phyloP scores from a whole-genome alignment of 805 yeast species.

The Candida vartiovaarae region DNA sequence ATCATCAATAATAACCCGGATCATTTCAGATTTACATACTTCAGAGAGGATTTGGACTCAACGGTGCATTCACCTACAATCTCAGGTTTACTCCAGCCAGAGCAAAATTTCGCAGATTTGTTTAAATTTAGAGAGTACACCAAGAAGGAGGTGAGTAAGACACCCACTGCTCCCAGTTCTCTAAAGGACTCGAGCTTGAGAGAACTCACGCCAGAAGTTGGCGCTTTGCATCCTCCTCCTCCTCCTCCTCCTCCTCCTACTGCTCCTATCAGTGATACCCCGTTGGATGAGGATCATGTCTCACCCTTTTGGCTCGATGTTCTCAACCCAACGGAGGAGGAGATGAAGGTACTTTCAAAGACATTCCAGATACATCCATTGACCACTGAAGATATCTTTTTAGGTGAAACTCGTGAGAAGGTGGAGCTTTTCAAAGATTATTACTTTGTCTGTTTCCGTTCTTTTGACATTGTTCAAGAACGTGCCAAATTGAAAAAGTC shows the following conservation, averaged over 20 bases:
- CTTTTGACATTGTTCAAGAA: constrained; percentile 76
- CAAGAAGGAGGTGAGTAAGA: constrained; percentile 2
- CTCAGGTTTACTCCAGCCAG: constrained; percentile 67
- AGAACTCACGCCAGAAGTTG: background rate
- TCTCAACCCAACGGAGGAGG: constrained; percentile 90
- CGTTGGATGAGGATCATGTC: constrained; percentile 27
- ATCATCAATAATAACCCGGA: constrained; percentile 40
- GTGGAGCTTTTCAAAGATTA: constrained; percentile 89
- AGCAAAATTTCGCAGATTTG: constrained; percentile 53
- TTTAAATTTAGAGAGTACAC: constrained; percentile 40
- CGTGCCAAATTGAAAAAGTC: constrained; percentile 22
- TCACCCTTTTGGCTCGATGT: constrained; percentile 93
- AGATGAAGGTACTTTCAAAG: constrained; percentile 84
- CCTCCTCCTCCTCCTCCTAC: too few relatives aligned
- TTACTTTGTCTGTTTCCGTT: constrained; percentile 84
- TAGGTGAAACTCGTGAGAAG: constrained; percentile 92
- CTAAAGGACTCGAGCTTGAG: constrained; percentile 1
- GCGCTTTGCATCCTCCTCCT: background rate
- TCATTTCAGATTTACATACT: constrained; percentile 79
- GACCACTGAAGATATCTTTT: constrained; percentile 89
- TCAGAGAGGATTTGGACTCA: constrained; percentile 82
- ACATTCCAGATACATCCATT: constrained; percentile 94
- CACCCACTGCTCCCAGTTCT: constrained; percentile 11
- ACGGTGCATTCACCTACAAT: constrained; percentile 87
- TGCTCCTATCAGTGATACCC: too few relatives aligned